Conservation (phyloP, 2,329 filamentous ascomycete genomes). For the Acrodontium crateriforme region DNA sequence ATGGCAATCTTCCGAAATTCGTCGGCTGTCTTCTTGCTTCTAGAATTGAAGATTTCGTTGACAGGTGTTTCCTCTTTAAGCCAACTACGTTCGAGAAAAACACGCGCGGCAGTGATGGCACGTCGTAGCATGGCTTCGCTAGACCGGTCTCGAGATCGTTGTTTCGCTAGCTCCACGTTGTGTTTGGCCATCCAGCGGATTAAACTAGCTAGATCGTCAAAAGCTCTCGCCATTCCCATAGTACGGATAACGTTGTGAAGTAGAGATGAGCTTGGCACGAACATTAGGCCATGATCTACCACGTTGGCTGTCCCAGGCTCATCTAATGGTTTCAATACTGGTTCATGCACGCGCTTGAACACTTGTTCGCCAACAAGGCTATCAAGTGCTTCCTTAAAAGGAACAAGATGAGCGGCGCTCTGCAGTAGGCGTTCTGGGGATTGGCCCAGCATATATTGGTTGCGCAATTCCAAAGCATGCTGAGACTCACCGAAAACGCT, state of each 20-base stretch:
- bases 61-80: constrained; percentile 1
- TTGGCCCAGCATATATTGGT: no score
- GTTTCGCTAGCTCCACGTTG: constrained; percentile 23
- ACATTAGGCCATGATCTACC: no score
- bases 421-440: no score
- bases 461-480: no score
- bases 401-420: no score
- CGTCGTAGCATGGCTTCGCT: constrained; percentile 21
- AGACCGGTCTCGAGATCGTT: constrained; percentile 16
- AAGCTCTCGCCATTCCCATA: constrained; percentile 47
- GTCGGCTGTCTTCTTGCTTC: not conserved
- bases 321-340: no score
- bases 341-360: no score
- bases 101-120: constrained; percentile 26
- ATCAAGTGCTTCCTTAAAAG: no score
- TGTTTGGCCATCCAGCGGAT: constrained; percentile 45
- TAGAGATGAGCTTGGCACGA: constrained; percentile 32
- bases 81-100: constrained; percentile 27
- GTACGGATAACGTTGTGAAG: constrained; percentile 50
- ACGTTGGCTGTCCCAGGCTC: no score
- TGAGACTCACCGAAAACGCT: no score
- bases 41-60: not conserved
- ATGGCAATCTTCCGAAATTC: not conserved
- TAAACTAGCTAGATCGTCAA: constrained; percentile 44
- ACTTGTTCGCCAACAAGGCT: no score